Base-by-base conservation (phyloP, 768 basidiomycete species). In the Kwoniella pini region DNA sequence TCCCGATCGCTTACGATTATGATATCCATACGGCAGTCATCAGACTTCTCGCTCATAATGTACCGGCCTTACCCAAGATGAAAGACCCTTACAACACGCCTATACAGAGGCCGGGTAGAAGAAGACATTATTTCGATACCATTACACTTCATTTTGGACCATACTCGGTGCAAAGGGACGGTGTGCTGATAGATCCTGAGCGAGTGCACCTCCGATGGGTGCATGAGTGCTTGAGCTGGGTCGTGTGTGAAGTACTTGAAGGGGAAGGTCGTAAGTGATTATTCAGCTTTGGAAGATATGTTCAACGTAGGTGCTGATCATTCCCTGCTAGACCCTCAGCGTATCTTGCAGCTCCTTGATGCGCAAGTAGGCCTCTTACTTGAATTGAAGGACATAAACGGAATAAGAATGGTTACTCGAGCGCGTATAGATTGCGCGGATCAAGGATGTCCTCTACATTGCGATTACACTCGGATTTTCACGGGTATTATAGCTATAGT, bases 171-270 rank as follows among this genome's bases (percentile, higher is more conserved):
- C 21, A 27, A 30, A 21, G 39, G 15, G 52, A 43, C 21, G 52
- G 52, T 6, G 13, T 19, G 27, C 10, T 54, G 52, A 39, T 54
- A 12, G 52, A 54, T 3, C 52, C 52, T 0, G 52, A 54, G n/a
- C 36, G 40, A n/a, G 52, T 54, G 4, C 52, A 54, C 22, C 40
- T 39, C 15, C 36, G 52, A 42, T 27, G 38, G 52, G 26, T 54
- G 24, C 52, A 54, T 17, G 52, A 54, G 39, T 40, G 24, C 9
- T 27, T 42, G 28, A 40, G 52, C 52, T 54, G 52, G 52, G 38
- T 54, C 1, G 52, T 54, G 17, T 54, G 52, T 21, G 52, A 54
- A 21, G 40, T 54, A 4, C 26, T 27, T 6, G 52, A 54, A 22
- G 52, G 52, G 11, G 26, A 42, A 54, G 52, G 52, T 1, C 52